Conservation (phyloP, 202 grass and related monocot species). For the Saccharum hybrid region DNA sequence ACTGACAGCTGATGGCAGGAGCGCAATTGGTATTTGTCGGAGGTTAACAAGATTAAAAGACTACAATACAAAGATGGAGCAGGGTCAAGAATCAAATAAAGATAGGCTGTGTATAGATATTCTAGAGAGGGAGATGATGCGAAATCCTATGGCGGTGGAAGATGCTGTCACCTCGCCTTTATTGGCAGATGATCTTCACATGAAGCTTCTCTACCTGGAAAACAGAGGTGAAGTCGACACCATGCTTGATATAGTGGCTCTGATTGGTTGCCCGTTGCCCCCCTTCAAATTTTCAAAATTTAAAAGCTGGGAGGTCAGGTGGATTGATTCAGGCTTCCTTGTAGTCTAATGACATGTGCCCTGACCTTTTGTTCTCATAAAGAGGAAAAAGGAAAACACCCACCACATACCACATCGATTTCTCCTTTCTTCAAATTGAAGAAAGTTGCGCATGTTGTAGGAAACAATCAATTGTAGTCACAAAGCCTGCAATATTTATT, state of each 20-base stretch:
- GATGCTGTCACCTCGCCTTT: slow-evolving; percentile 94
- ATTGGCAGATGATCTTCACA: slow-evolving; percentile 86
- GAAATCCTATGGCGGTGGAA: slow-evolving; percentile 74
- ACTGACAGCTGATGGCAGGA: slow-evolving; percentile 71
- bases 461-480: neutral
- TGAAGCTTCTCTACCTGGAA: slow-evolving; percentile 97
- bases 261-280: slow-evolving; percentile 1
- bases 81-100: slow-evolving; percentile 90
- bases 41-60: slow-evolving; percentile 88
- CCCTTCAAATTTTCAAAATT: neutral
- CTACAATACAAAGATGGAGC: slow-evolving; percentile 70
- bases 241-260: slow-evolving; percentile 30
- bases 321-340: slow-evolving; percentile 3
- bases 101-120: slow-evolving; percentile 93
- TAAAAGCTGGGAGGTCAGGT: neutral
- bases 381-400: neutral
- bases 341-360: neutral
- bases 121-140: slow-evolving; percentile 83
- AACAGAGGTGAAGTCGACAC: slow-evolving; percentile 73
- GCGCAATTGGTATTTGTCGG: slow-evolving; percentile 72
- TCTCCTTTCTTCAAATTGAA: neutral
- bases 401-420: neutral
- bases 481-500: neutral
- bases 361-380: slow-evolving; percentile 5
- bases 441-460: neutral